phyloP scores from a whole-genome alignment of 306 rosid species.

The Albizia julibrissin region DNA sequence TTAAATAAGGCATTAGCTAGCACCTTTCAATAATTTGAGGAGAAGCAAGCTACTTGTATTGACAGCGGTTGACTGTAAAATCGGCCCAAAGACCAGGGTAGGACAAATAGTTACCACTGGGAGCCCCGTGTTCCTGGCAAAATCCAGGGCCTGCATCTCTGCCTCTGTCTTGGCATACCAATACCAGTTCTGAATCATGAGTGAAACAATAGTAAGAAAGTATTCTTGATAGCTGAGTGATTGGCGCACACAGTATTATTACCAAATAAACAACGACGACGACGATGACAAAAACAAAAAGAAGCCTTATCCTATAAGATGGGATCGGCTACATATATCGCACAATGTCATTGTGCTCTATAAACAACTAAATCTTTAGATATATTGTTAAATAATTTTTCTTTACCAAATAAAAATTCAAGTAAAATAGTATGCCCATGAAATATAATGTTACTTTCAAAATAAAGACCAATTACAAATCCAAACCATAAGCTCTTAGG shows the following conservation, averaged over 20 bases:
- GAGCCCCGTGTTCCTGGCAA: slow-evolving; percentile 56
- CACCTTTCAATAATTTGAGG: slow-evolving; percentile 58
- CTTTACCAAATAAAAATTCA: neutral
- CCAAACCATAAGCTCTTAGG: neutral
- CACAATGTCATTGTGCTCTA: too few relatives aligned
- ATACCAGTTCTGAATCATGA: slow-evolving; percentile 74
- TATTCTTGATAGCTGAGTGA: neutral
- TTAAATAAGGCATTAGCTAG: neutral
- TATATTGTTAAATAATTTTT: too few relatives aligned
- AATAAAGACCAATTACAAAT: neutral
- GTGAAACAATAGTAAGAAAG: neutral
- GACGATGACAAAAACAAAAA: too few relatives aligned
- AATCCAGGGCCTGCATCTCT: slow-evolving; percentile 63
- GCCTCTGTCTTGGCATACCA: slow-evolving; percentile 74
- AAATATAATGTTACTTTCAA: neutral
- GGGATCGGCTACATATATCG: too few relatives aligned
- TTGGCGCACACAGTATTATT: neutral
- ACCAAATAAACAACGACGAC: neutral
- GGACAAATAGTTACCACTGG: slow-evolving; percentile 62
- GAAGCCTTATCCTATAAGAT: too few relatives aligned
- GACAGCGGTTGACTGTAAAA: slow-evolving; percentile 53
- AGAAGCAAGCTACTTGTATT: slow-evolving; percentile 65
- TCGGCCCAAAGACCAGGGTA: slow-evolving; percentile 51
- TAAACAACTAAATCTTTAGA: too few relatives aligned
- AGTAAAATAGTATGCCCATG: neutral